Percentiles rank a stretch among this genome's conserved stretches.
phyloP scores from a whole-genome alignment of 2,329 filamentous ascomycete genomes.

The Aspergillus quadrilineatus region DNA sequence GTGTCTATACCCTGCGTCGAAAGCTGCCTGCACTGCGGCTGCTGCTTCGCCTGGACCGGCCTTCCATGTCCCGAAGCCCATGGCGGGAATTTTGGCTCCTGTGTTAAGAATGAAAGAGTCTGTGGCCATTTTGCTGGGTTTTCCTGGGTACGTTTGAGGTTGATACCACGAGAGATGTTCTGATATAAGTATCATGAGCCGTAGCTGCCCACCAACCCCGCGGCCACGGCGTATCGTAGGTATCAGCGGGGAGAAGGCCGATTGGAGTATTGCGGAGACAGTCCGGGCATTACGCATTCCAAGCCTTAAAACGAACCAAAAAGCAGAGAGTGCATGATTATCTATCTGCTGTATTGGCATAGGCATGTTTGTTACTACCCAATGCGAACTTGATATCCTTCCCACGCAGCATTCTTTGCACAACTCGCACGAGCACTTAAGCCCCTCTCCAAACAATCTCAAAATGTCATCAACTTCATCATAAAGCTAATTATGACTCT shows the following conservation, averaged over 20 bases:
- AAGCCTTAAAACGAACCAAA: too few relatives aligned
- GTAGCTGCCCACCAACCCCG: not conserved
- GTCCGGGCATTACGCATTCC: too few relatives aligned
- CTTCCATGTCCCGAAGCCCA: constrained; percentile 33
- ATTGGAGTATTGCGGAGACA: too few relatives aligned
- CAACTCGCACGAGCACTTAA: not conserved
- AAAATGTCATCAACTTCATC: too few relatives aligned
- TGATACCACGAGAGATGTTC: too few relatives aligned
- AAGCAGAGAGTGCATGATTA: too few relatives aligned
- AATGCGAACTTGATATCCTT: too few relatives aligned
- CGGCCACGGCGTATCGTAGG: not conserved
- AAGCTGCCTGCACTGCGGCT: constrained; percentile 4
- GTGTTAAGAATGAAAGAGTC: constrained; percentile 26
- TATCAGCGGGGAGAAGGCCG: not conserved
- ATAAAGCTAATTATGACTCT: not conserved
- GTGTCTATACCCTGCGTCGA: constrained; percentile 7
- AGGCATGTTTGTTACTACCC: too few relatives aligned
- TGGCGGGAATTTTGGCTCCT: constrained; percentile 31
- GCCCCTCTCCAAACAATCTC: not conserved
- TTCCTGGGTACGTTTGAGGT: too few relatives aligned
- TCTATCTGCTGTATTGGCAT: too few relatives aligned
- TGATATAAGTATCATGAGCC: too few relatives aligned
- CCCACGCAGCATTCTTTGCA: not conserved
- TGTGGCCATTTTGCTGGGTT: constrained; percentile 1
- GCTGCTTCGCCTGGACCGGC: constrained; percentile 1